Base-by-base conservation (phyloP, 768 basidiomycete species). In the Cystofilobasidium capitatum region DNA sequence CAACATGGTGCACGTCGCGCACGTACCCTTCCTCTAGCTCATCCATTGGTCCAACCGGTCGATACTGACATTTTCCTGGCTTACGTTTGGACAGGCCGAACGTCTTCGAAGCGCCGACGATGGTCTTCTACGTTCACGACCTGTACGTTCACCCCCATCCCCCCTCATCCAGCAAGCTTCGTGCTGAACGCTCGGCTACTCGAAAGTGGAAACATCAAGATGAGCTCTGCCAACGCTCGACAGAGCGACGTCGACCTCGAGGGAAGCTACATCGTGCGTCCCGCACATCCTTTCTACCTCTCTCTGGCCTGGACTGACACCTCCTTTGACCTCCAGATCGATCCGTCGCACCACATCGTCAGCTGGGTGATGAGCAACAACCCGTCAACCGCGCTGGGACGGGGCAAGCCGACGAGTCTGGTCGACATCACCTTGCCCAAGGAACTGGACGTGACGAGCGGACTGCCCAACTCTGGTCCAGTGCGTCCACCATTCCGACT, bases 91-190 rank as follows among this genome's bases (percentile, higher is more conserved):
- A 1, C 69, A 96, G 93, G 37, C 78, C 81, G 54, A 88, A 93
- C 76, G 79, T 97, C 37, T 86, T 79, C 71, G 73, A 86, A 33
- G 86, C 87, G 64, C 79, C 84, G 36, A 89, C 87, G 0, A 73
- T 98, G 31, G 83, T 98, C 35, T 78, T 98, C 47, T 89, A 97
- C 73, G 84, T 88, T 7, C 96, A 99, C 78, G 93, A 98, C 79
- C 91, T 97, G 94, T 94, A 75, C 17, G 68, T 3, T 22, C 1
- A 4, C 39, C 29, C 24, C 22, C 4, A 14, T 51, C 17, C 22
- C 17, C 24, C n/a, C 29, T 39, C 31, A 35, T 40, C 62, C 47
- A 47, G 69, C 58, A 36, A 67, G 62, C 22, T 29, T 12, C 14
- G 14, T 31, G 7, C 39, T 59, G 36, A 29, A 44, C 20, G 24